A percentile compares a stretch with the other conserved stretches of the same genome.
Evolutionary conservation across 208 protist genomes (phyloP).

Genomic region (Trypanosomatidae sp.): DNA sequence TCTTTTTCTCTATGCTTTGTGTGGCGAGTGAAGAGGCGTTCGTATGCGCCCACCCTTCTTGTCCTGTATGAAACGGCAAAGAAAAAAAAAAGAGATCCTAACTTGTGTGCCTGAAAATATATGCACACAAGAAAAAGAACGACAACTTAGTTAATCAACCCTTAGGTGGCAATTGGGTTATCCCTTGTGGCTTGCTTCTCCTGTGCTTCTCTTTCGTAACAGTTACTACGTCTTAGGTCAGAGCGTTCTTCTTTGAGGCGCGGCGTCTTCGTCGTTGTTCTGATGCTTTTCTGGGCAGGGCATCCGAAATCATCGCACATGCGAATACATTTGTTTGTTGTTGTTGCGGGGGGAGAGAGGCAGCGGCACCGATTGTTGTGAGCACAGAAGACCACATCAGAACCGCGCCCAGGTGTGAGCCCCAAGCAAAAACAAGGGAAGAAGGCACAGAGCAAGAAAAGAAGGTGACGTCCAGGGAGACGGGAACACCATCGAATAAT

Average conservation of each 20-base stretch:
- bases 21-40: background rate
- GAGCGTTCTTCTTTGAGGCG: background rate
- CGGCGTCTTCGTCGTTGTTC: background rate
- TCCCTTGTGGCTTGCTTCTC: background rate
- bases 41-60: background rate
- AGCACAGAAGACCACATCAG: background rate
- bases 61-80: background rate
- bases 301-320: background rate
- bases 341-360: background rate
- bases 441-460: background rate
- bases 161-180: background rate
- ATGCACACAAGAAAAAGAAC: background rate
- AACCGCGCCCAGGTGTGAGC: background rate
- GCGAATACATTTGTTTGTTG: background rate
- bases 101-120: background rate
- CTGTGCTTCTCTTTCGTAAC: background rate
- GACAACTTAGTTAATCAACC: conserved; percentile 8
- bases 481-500: background rate
- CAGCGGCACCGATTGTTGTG: background rate
- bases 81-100: background rate
- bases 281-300: background rate
- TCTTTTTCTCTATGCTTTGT: background rate
- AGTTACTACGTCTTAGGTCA: background rate
- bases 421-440: background rate
- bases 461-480: background rate